Conservation (phyloP, 2,329 filamentous ascomycete species). For the Magnaporthiopsis poae region DNA sequence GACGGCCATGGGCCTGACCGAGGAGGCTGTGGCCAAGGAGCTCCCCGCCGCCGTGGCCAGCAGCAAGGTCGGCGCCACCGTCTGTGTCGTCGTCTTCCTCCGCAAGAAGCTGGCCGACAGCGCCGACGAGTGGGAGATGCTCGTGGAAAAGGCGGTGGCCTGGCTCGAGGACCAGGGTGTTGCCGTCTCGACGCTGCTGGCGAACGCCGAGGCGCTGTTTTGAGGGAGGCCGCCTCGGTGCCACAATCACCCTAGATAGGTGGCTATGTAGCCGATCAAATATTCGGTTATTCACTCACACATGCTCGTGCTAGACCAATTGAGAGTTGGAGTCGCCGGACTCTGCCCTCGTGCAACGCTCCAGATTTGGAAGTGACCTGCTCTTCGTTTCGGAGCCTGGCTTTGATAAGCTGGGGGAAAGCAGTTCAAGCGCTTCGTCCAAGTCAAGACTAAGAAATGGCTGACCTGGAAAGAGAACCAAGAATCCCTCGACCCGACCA, state of each 20-base stretch:
- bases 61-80: conserved; percentile 20
- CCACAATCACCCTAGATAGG: too few relatives aligned
- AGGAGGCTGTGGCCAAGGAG: conserved; percentile 9
- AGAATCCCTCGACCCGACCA: too few relatives aligned
- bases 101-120: conserved; percentile 32
- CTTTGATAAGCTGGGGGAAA: too few relatives aligned
- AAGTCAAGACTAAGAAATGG: background rate
- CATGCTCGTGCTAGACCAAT: too few relatives aligned
- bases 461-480: background rate
- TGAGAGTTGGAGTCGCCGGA: too few relatives aligned
- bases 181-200: background rate
- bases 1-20: conserved; percentile 16
- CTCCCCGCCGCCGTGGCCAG: background rate
- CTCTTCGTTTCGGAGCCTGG: too few relatives aligned
- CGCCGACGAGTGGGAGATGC: conserved; percentile 53
- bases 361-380: too few relatives aligned
- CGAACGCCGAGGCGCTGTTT: background rate
- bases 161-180: conserved; percentile 8
- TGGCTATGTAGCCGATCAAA: too few relatives aligned
- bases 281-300: too few relatives aligned
- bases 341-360: too few relatives aligned
- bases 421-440: background rate
- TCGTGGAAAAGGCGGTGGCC: conserved; percentile 25
- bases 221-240: background rate
- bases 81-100: conserved; percentile 38